Evolutionary conservation across 2,329 filamentous ascomycete genomes (phyloP), one percentile per base, ranked within the genome.

Genomic region (Paecilomyces dactylethromorphus): DNA sequence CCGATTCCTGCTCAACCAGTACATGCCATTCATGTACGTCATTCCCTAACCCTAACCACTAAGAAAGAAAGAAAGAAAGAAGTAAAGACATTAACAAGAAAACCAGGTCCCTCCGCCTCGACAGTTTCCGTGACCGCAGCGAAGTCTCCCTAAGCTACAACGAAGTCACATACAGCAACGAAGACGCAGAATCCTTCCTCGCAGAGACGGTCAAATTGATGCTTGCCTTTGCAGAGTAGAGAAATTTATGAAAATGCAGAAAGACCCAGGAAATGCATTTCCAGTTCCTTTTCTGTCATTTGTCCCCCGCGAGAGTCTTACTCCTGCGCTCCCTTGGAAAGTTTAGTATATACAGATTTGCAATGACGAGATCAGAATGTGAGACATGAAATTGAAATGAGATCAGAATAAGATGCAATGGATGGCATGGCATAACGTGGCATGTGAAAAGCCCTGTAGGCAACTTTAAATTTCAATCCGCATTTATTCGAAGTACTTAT

Each of bases 91-190:
- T 7, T 29, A 29, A 29, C 26, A 29, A 29, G 26, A 12, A 15
- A 15, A 35, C n/a, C 29, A 59, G 57, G 49, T 56, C 57, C 6
- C 53, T 59, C 24, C 57, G 57, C 13, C 33, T 59, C 18, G 57
- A 59, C 31, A 59, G 54, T 29, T 59, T 56, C 39, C 45, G 50
- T 18, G 57, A 55, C 45, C 57, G 54, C 13, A 53, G 54, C 6
- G 54, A 53, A 29, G 33, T 56, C 4, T 59, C 57, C 3, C 57
- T 59, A 7, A 56, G 54, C 21, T 59, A 59, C n/a, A 56, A 59
- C 15, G 54, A 53, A 12, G 53, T 49, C 10, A 50, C 35, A 32
- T 59, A 59, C 22, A 56, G n/a, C 3, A 52, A 53, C n/a, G 49
- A 59, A 32, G 54, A 56, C 21, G 57, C 57, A 6, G 15, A 33